phyloP scores from a whole-genome alignment of 202 grass and related monocot species.

The Setaria italica region DNA sequence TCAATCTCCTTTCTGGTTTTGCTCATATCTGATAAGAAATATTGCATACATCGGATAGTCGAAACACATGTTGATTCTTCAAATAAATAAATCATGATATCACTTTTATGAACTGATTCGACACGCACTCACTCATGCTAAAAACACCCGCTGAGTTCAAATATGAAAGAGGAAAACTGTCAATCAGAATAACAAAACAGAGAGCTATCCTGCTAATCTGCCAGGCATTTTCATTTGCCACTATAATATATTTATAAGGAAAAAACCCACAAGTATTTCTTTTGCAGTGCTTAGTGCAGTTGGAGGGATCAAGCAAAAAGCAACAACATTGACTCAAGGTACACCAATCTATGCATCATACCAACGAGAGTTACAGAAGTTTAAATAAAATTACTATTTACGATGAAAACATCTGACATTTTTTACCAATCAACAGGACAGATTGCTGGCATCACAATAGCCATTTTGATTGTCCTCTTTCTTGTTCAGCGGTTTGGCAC shows the following conservation, averaged over 20 bases:
- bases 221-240: background rate
- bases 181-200: background rate
- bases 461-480: slow-evolving; percentile 67
- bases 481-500: slow-evolving; percentile 68
- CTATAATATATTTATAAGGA: slow-evolving; percentile 34
- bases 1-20: slow-evolving; percentile 20
- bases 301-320: slow-evolving; percentile 61
- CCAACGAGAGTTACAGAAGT: slow-evolving; percentile 11
- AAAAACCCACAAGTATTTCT: background rate
- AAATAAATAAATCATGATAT: slow-evolving; percentile 1
- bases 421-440: slow-evolving; percentile 52
- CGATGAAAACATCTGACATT: slow-evolving; percentile 13
- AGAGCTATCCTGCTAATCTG: slow-evolving; percentile 10
- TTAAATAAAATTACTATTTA: slow-evolving; percentile 10
- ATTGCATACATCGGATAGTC: background rate
- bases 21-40: slow-evolving; percentile 30
- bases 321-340: slow-evolving; percentile 63
- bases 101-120: background rate
- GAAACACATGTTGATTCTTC: slow-evolving; percentile 16
- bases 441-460: slow-evolving; percentile 65
- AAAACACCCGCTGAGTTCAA: background rate
- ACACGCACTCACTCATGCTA: background rate
- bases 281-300: slow-evolving; percentile 69
- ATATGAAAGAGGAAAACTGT: slow-evolving; percentile 6
- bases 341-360: slow-evolving; percentile 27